Conservation (phyloP, 2,329 filamentous ascomycete species). For the Aspergillus luchuensis region DNA sequence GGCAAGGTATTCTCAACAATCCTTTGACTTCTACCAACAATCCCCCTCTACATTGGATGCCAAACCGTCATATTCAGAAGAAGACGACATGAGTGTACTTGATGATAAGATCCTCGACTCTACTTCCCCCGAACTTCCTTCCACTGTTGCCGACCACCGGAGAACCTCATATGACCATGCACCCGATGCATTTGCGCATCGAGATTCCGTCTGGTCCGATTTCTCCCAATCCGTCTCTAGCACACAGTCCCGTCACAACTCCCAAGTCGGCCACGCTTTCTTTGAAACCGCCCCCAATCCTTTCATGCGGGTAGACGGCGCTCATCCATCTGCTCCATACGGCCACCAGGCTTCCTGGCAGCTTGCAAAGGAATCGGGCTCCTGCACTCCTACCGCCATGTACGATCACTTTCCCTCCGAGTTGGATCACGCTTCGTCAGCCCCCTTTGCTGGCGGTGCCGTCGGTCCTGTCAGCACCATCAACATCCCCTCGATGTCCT, state of each 20-base stretch:
- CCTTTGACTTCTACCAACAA: constrained; percentile 48
- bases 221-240: constrained; percentile 46
- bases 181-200: constrained; percentile 55
- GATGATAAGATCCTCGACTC: constrained; percentile 56
- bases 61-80: constrained; percentile 45
- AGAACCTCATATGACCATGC: constrained; percentile 51
- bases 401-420: constrained; percentile 65
- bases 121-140: constrained; percentile 51
- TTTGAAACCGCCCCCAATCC: constrained; percentile 56
- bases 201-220: constrained; percentile 55
- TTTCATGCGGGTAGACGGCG: constrained; percentile 64
- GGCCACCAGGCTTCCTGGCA: constrained; percentile 62
- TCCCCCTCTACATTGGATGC: constrained; percentile 46
- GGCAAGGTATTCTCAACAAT: constrained; percentile 49
- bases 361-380: constrained; percentile 65
- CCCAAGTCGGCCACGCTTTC: constrained; percentile 50
- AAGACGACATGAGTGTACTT: constrained; percentile 56
- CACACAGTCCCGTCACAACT: constrained; percentile 43
- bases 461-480: constrained; percentile 44
- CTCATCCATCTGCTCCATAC: constrained; percentile 47
- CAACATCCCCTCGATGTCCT: constrained; percentile 42
- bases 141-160: constrained; percentile 47
- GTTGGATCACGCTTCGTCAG: constrained; percentile 50
- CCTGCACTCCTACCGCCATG: constrained; percentile 72
- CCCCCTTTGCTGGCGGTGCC: constrained; percentile 46